Evolutionary conservation across 176 grass and related monocot species (phyloP), one percentile per base, ranked within the genome.

Genomic region (Juncus inflexus): DNA sequence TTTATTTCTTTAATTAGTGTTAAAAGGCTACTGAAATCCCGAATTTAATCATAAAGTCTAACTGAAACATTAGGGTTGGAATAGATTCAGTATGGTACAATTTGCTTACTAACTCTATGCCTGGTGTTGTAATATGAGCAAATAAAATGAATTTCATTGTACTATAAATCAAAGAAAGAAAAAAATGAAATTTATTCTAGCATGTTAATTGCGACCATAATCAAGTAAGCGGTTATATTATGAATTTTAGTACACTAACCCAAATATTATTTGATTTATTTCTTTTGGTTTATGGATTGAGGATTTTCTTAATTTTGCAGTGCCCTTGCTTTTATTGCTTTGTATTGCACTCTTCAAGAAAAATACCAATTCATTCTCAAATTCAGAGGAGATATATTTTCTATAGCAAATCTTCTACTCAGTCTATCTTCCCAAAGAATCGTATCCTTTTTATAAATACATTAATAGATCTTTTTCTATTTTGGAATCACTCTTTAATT

Each of bases 391-490:
- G 42, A 45, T 70, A 43, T 19, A 11, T 58, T 70, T 70, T 70
- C 53, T 70, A 70, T 41, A 70, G 56, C 14, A 42, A 55, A 70
- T 58, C 9, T 5, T 54, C 51, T 42, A 56, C 53, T 40, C 35
- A 7, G 19, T 13, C 52, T 58, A 37, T 70, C 67, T 70, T 70
- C 36, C 67, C 51, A 37, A 70, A 28, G 52, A 70, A 42, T 42
- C 52, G 67, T 70, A 70, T 70, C 67, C 67, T 58, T 70, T 54
- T 70, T 15, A 40, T 58, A 70, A 39, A 47, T 55, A 12, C 15
- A 12, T 40, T 62, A 28, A 28, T 12, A 37, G 28, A 38, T 62
- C 35, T 10, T 40, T 12, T 62, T 62, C 16, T 42, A 64, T 52
- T 6, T 3, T 64, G 40, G 8, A 64, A 42, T 64, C 61, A 7